These are phyloP conservation scores for Gigaspora rosea DNA, from an alignment of 192 early-diverging fungal species.

Conservation along the genomic window DNA sequence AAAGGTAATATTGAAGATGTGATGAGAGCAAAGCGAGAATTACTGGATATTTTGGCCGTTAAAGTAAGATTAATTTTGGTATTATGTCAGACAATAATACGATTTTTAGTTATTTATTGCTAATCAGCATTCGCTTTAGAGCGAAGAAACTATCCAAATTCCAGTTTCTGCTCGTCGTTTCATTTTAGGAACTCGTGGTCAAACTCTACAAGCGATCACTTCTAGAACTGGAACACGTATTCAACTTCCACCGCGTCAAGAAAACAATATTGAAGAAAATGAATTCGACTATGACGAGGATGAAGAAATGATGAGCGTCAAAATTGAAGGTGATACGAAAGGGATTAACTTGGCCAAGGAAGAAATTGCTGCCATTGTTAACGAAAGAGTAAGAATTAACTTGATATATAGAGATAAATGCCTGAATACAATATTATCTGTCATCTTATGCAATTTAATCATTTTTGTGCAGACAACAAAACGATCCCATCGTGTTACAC, in stretches of 20 bases:
- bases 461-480: constrained; percentile 60
- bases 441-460: not conserved
- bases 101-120: too few relatives aligned
- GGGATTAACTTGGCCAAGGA: constrained; percentile 83
- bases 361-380: constrained; percentile 80
- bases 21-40: constrained; percentile 74
- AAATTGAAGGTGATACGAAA: constrained; percentile 81
- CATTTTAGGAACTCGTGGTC: constrained; percentile 83
- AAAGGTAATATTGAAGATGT: constrained; percentile 80
- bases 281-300: constrained; percentile 58
- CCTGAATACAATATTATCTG: not conserved
- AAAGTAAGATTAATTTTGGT: constrained; percentile 49
- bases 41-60: constrained; percentile 69
- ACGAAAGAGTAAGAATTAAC: constrained; percentile 57
- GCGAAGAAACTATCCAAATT: constrained; percentile 55
- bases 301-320: constrained; percentile 66
- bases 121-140: constrained; percentile 28
- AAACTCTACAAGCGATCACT: constrained; percentile 76
- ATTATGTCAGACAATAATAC: not conserved
- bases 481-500: constrained; percentile 62
- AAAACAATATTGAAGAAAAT: constrained; percentile 42
- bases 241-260: constrained; percentile 63
- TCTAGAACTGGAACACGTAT: constrained; percentile 74
- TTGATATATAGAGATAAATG: not conserved
- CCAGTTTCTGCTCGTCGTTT: constrained; percentile 80